Percentiles rank a stretch among this genome's conserved stretches.
Conservation (phyloP, 768 basidiomycete genomes). For the Hirschioporus abietinus region DNA sequence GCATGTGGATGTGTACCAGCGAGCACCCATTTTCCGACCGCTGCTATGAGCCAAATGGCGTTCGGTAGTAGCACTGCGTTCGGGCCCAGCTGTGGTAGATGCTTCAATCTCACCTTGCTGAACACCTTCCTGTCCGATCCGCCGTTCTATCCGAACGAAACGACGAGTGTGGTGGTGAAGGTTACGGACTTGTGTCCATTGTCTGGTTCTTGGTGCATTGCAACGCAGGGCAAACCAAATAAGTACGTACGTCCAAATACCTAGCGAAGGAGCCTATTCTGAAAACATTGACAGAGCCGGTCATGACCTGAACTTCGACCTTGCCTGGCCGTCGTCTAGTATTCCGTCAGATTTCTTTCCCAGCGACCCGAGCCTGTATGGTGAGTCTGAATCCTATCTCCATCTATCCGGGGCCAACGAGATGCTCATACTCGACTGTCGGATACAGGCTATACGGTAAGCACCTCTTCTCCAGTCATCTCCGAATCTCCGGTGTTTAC, state of each 20-base stretch:
- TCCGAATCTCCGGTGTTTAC: background rate
- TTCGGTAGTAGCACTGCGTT: constrained; percentile 70
- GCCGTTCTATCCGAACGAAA: constrained; percentile 58
- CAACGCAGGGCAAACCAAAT: constrained; percentile 55
- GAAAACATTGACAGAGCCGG: constrained; percentile 46
- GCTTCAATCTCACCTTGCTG: constrained; percentile 72
- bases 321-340: constrained; percentile 68
- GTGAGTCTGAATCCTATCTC: constrained; percentile 33
- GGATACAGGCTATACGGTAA: constrained; percentile 33
- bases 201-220: constrained; percentile 68
- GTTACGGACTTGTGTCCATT: constrained; percentile 77
- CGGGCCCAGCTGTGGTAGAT: constrained; percentile 70
- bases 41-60: constrained; percentile 74
- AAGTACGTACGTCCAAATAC: constrained; percentile 37
- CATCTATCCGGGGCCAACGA: background rate
- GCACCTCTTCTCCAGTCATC: constrained; percentile 10
- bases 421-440: background rate
- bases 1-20: constrained; percentile 71
- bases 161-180: constrained; percentile 66
- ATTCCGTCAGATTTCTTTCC: constrained; percentile 75
- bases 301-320: constrained; percentile 73
- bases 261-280: background rate
- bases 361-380: constrained; percentile 60
- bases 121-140: constrained; percentile 63
- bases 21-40: constrained; percentile 72